These are phyloP conservation scores for Podospora tetraspora DNA, from an alignment of 495 filamentous ascomycete species.

Conservation along the genomic window DNA sequence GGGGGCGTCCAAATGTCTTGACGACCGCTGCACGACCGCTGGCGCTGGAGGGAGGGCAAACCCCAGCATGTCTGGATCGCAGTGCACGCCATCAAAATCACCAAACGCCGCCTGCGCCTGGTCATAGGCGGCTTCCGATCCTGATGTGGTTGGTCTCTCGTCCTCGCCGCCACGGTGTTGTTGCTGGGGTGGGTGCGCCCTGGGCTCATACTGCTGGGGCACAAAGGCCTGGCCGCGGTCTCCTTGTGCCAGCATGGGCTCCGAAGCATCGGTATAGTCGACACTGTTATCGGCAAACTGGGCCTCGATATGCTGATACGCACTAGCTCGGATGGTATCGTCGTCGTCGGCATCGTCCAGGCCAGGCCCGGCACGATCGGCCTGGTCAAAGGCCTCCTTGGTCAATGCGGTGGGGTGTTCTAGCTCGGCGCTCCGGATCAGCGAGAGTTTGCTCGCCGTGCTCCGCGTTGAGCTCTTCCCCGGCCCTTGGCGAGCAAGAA, in stretches of 20 bases:
- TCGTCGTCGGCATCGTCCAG: constrained; percentile 31
- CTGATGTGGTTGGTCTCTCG: constrained; percentile 42
- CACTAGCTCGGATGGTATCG: constrained; percentile 27
- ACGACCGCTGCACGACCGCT: constrained; percentile 15
- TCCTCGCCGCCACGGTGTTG: constrained; percentile 4
- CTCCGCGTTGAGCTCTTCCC: constrained; percentile 44
- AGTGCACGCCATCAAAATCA: constrained; percentile 94
- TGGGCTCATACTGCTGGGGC: constrained; percentile 28
- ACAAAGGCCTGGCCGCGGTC: constrained; percentile 12
- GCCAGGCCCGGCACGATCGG: constrained; percentile 31
- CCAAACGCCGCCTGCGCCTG: constrained; percentile 69
- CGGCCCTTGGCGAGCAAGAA: constrained; percentile 40
- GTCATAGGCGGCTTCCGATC: constrained; percentile 63
- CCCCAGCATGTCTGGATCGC: constrained; percentile 44
- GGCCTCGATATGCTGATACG: constrained; percentile 30
- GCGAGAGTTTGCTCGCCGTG: constrained; percentile 38
- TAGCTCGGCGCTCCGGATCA: constrained; percentile 43
- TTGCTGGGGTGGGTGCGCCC: constrained; percentile 20
- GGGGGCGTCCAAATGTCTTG: constrained; percentile 8
- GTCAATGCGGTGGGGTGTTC: constrained; percentile 40
- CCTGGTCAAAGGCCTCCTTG: constrained; percentile 41
- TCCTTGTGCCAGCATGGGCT: constrained; percentile 17
- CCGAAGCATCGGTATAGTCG: constrained; percentile 12
- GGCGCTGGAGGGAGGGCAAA: constrained; percentile 23
- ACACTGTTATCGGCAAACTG: constrained; percentile 24